Base-by-base conservation (phyloP, 176 grass and related monocot species). In the Bolboschoenus planiculmis region DNA sequence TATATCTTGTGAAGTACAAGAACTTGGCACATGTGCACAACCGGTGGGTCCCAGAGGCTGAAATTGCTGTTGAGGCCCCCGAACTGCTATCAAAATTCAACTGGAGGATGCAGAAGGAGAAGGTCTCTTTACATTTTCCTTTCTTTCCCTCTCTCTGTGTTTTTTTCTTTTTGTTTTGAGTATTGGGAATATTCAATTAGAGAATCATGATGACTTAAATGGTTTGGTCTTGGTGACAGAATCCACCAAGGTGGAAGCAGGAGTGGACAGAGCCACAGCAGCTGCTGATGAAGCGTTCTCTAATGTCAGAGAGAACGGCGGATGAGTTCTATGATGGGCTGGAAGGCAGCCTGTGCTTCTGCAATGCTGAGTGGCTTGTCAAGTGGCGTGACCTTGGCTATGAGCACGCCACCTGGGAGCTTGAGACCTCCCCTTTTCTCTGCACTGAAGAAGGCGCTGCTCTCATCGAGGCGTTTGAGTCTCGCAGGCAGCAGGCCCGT, bases 1-100 rank as follows among this genome's bases (percentile, higher is more conserved):
- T 84, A 61, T 97, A 97, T 93, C 83, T 94, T 76, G 91, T 92
- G 9, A 97, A 97, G 73, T 97, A 97, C 79, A 92, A 90, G 83
- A 89, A 88, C 67, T 87, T 97, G 79, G 88, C 94, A 21, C 94
- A 97, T 84, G 88, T 90, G 64, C 87, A 94, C 91, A 97, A 97
- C 86, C 72, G 3, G 23, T 97, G 94, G 94, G 50, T 94, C 88
- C 81, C 86, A 71, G 90, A 97, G 81, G 88, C 78, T 10, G 56
- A 92, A 85, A 65, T 93, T 88, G 54, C 89, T 87, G 26, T 56
- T 61, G 88, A 91, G 83, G 85, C 86, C 58, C 83, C 80, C 60
- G 74, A 87, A 84, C 83, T 97, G 51, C 23, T 97, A 36, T 90
- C 74, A 56, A 94, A 94, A 80, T 94, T 97, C 87, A 89, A 33